Evolutionary conservation across 1,284 basidiomycete genomes (phyloP), one percentile per base, ranked within the genome.

Genomic region (Stereum hirsutum): DNA sequence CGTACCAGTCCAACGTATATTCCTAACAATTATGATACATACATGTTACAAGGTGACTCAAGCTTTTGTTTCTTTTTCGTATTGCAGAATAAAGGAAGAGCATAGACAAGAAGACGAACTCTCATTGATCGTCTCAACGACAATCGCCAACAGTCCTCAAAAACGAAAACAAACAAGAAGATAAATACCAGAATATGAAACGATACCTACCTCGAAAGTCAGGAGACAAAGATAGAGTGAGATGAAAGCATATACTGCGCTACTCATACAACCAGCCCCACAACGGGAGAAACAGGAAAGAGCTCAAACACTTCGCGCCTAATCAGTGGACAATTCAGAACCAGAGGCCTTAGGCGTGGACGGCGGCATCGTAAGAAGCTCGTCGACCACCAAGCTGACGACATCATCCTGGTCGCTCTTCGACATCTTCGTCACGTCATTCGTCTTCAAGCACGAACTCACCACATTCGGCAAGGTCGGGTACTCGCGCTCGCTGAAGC

Each of bases 311-410:
- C n/a, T n/a, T n/a, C n/a, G n/a, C n/a, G n/a, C 10, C 20, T 11
- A 28, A n/a, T 11, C 31, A 42, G 14, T 21, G 14, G 41, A 42
- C 25, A 21, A 26, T 7, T 39, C 32, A 37, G 44, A 46, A 5
- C 44, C 44, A 31, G 44, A 46, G 14, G 44, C 26, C 14, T 23
- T 12, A 19, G 41, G 40, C 12, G 36, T 19, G 7, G 28, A n/a
- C 7, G 33, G 11, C 30, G 23, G 30, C 6, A 34, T 21, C 32
- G 40, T 42, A 23, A 63, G 48, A 36, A 65, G 55, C 38, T 78
- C 77, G 49, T 85, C 80, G 30, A 87, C 57, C 44, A 86, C 54
- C 7, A 69, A 75, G 19, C 74, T 78, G 19, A 84, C 75, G 48
- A 82, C 70, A 44, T 79, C 70, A 49, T 80, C 77, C 54, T 80